Conservation (phyloP, 2,329 filamentous ascomycete species). For the Phaeosphaeria sp. region DNA sequence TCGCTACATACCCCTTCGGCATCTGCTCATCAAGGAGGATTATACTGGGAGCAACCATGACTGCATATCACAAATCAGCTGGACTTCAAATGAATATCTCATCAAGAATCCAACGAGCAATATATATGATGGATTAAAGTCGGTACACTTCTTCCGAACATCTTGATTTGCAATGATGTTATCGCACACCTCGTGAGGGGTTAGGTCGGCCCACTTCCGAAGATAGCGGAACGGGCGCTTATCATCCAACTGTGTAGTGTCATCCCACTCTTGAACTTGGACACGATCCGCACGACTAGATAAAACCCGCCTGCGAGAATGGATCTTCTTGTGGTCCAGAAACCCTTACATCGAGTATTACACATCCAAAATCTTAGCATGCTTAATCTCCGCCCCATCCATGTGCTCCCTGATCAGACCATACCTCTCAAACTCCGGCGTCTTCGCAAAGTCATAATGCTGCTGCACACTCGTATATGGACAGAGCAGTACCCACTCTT, state of each 20-base stretch:
- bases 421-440: slow-evolving; percentile 40
- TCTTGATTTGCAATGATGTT: slow-evolving; percentile 1
- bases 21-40: background rate
- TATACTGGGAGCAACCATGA: background rate
- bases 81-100: too few species aligned
- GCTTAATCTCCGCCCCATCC: slow-evolving; percentile 31
- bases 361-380: slow-evolving; percentile 27
- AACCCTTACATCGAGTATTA: background rate
- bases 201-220: slow-evolving; percentile 16
- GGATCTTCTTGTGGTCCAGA: background rate
- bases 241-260: slow-evolving; percentile 5
- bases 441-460: slow-evolving; percentile 43
- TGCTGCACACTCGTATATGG: slow-evolving; percentile 49
- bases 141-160: background rate
- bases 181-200: slow-evolving; percentile 17
- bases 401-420: slow-evolving; percentile 22
- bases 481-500: slow-evolving; percentile 53
- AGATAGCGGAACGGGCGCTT: slow-evolving; percentile 15
- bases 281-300: background rate
- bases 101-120: too few species aligned
- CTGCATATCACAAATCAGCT: background rate
- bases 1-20: background rate
- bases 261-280: slow-evolving; percentile 7
- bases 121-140: background rate
- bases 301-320: background rate